These are phyloP conservation scores for Wallacemonas sp. DNA, from an alignment of 208 protist genomes.

Conservation along the genomic window DNA sequence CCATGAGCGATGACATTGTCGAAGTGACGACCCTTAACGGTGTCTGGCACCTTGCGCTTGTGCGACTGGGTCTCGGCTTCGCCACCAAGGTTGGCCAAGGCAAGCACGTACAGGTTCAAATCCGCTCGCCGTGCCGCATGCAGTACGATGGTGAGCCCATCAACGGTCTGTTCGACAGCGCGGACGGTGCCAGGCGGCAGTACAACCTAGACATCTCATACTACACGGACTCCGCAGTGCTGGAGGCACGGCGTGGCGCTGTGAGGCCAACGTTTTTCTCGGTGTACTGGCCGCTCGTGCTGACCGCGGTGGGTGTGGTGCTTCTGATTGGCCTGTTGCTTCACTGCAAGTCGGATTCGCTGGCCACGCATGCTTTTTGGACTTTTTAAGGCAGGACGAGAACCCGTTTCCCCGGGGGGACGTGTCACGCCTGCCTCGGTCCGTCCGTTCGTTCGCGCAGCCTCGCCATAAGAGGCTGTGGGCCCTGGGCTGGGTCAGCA, in stretches of 20 bases:
- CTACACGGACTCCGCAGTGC: slow-evolving; percentile 7
- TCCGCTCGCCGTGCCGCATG: slow-evolving; percentile 25
- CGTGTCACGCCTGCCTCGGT: too few relatives aligned
- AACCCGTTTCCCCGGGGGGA: too few relatives aligned
- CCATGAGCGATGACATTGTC: slow-evolving; percentile 40
- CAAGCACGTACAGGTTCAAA: slow-evolving; percentile 26
- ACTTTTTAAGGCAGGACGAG: not conserved
- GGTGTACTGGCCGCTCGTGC: slow-evolving; percentile 10
- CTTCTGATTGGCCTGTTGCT: not conserved
- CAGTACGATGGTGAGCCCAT: slow-evolving; percentile 67
- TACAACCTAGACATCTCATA: slow-evolving; percentile 3
- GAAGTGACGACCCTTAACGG: slow-evolving; percentile 53
- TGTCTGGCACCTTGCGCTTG: slow-evolving; percentile 56
- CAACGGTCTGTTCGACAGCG: slow-evolving; percentile 8
- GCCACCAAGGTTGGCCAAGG: slow-evolving; percentile 57
- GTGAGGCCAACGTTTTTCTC: not conserved
- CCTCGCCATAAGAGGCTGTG: too few relatives aligned
- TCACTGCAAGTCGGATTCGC: too few relatives aligned
- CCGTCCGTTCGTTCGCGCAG: too few relatives aligned
- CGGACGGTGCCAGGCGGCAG: not conserved
- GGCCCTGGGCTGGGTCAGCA: too few relatives aligned
- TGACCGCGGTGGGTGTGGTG: not conserved
- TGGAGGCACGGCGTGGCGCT: slow-evolving; percentile 3
- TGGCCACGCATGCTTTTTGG: not conserved
- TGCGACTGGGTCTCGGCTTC: slow-evolving; percentile 46